These are phyloP conservation scores for Gnomoniopsis sp. DNA, from an alignment of 2,329 filamentous ascomycete species.

Conservation along the genomic window DNA sequence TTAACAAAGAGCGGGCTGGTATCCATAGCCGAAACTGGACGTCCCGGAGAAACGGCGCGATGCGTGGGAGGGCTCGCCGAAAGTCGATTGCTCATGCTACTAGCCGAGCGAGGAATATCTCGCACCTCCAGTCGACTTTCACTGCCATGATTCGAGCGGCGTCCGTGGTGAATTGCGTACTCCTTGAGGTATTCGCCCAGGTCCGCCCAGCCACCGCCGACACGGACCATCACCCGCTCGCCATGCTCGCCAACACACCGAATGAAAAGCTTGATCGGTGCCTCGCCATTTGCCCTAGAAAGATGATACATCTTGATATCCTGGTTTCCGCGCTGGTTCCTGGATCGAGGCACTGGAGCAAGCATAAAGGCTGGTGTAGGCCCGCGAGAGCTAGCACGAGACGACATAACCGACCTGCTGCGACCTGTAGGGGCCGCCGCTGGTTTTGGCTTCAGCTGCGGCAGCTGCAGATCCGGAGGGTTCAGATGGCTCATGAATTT, in stretches of 20 bases:
- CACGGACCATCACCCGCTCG: slow-evolving; percentile 95
- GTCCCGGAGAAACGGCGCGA: slow-evolving; percentile 25
- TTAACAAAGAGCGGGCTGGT: slow-evolving; percentile 50
- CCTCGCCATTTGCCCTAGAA: slow-evolving; percentile 75
- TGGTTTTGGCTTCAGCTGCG: slow-evolving; percentile 33
- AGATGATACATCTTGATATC: slow-evolving; percentile 93
- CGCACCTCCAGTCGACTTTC: slow-evolving; percentile 58
- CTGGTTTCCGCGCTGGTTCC: slow-evolving; percentile 51
- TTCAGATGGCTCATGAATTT: slow-evolving; percentile 50
- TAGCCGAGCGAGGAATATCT: slow-evolving; percentile 38
- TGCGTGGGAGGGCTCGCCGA: slow-evolving; percentile 30
- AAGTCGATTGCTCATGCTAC: slow-evolving; percentile 11
- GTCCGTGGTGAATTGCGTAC: slow-evolving; percentile 87
- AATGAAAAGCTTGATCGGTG: slow-evolving; percentile 92
- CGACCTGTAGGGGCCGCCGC: slow-evolving; percentile 36
- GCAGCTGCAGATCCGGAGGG: slow-evolving; percentile 54
- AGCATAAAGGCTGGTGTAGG: slow-evolving; percentile 67
- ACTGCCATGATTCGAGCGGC: slow-evolving; percentile 50
- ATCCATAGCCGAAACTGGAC: slow-evolving; percentile 33
- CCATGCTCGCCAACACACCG: slow-evolving; percentile 85
- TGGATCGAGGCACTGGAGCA: slow-evolving; percentile 55
- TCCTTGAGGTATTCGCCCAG: slow-evolving; percentile 91
- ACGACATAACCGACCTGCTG: slow-evolving; percentile 47
- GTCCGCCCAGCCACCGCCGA: slow-evolving; percentile 98
- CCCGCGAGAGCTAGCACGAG: slow-evolving; percentile 46